Conservation (phyloP, 2,329 filamentous ascomycete species). For the Aspergillus terreus region DNA sequence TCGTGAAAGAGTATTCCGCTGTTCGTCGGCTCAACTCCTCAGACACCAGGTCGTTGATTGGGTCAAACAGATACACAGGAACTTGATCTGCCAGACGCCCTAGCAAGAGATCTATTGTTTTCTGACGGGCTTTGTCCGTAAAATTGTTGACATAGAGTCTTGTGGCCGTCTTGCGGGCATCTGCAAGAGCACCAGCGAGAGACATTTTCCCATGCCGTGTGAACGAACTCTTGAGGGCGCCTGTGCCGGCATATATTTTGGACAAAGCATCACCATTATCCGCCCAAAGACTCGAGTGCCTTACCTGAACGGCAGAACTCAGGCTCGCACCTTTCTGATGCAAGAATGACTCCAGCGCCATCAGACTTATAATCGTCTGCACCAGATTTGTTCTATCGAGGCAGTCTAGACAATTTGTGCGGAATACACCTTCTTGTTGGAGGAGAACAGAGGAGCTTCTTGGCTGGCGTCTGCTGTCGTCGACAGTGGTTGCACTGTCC, state of each 20-base stretch:
- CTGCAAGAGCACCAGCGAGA: slow-evolving; percentile 85
- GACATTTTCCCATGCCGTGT: slow-evolving; percentile 96
- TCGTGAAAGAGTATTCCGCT: slow-evolving; percentile 70
- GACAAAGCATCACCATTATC: slow-evolving; percentile 94
- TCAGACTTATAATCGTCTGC: slow-evolving; percentile 90
- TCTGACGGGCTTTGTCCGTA: slow-evolving; percentile 85
- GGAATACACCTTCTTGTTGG: slow-evolving; percentile 92
- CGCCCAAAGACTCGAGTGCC: slow-evolving; percentile 91
- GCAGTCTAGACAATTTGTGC: slow-evolving; percentile 95
- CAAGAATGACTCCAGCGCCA: slow-evolving; percentile 85
- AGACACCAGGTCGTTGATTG: slow-evolving; percentile 86
- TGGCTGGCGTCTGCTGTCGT: slow-evolving; percentile 41
- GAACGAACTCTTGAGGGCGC: slow-evolving; percentile 91
- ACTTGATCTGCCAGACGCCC: slow-evolving; percentile 79
- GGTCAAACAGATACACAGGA: slow-evolving; percentile 84
- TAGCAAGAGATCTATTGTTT: slow-evolving; percentile 89
- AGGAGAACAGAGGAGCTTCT: slow-evolving; percentile 62
- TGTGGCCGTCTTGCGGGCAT: slow-evolving; percentile 90
- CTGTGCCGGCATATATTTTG: slow-evolving; percentile 93
- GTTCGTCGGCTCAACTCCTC: slow-evolving; percentile 64
- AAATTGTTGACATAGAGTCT: slow-evolving; percentile 98
- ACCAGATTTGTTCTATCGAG: slow-evolving; percentile 93
- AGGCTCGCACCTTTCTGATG: slow-evolving; percentile 66
- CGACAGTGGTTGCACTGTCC: slow-evolving; percentile 40
- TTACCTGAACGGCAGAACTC: slow-evolving; percentile 79